A percentile compares a stretch with the other conserved stretches of the same genome.
Evolutionary conservation across 805 yeast species (phyloP).

Genomic region (Lipomyces sp.): DNA sequence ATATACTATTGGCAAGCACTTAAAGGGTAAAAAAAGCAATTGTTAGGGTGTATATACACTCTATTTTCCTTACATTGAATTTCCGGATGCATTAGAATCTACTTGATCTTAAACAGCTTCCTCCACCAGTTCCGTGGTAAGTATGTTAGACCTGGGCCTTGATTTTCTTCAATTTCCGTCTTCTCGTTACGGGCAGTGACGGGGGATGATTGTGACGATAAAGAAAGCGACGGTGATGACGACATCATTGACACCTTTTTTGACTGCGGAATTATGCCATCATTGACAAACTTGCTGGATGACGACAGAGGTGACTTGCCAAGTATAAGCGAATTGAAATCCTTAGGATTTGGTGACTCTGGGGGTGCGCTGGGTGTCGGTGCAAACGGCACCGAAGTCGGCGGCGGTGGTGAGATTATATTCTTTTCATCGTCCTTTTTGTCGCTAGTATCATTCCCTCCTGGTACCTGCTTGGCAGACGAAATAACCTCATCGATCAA

Average conservation of each 20-base stretch:
- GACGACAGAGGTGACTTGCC: not conserved
- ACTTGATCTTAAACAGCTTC: conserved; percentile 27
- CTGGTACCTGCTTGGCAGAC: not conserved
- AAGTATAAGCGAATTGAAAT: not conserved
- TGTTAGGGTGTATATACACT: not conserved
- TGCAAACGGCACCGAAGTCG: not conserved
- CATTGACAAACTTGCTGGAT: not conserved
- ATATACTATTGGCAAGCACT: not conserved
- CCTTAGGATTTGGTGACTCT: not conserved
- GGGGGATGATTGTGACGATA: not conserved
- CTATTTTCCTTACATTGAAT: not conserved
- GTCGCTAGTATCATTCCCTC: not conserved
- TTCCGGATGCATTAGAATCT: not conserved
- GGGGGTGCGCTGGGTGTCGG: not conserved
- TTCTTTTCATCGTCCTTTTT: conserved; percentile 10
- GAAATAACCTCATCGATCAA: conserved; percentile 44
- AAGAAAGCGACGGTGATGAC: conserved; percentile 3
- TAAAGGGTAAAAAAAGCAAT: not conserved
- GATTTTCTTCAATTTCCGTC: not conserved
- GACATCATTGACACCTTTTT: not conserved
- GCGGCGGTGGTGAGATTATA: conserved; percentile 5
- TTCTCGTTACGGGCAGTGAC: not conserved
- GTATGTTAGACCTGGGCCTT: conserved; percentile 26
- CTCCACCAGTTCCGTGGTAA: conserved; percentile 29
- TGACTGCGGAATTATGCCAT: not conserved